Evolutionary conservation across 352 stramenopile species (phyloP).

Genomic region (Globisporangium abappressorium): DNA sequence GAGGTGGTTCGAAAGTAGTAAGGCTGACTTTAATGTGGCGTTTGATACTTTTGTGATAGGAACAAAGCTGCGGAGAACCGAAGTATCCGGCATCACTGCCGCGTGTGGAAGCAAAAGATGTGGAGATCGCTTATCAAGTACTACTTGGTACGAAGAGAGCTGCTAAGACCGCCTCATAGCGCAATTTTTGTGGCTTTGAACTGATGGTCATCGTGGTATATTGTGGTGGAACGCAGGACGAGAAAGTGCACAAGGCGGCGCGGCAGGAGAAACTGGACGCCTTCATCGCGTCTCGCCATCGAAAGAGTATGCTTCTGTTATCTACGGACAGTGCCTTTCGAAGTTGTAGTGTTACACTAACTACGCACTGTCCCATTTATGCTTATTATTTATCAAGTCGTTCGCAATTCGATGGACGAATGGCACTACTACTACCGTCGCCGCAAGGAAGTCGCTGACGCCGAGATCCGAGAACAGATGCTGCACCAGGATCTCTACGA

Average conservation of each 20-base stretch:
- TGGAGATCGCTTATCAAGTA: conserved; percentile 20
- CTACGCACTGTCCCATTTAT: background rate
- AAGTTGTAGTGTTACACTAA: background rate
- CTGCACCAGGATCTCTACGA: conserved; percentile 39
- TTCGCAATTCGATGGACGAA: conserved; percentile 22
- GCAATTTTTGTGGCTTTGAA: background rate
- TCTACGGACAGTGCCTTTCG: background rate
- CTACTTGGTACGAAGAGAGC: conserved; percentile 26
- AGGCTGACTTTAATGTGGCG: background rate
- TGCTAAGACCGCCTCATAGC: background rate
- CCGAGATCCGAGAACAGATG: conserved; percentile 33
- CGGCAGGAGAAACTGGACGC: conserved; percentile 23
- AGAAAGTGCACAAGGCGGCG: conserved; percentile 22
- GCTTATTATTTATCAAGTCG: conserved; percentile 13
- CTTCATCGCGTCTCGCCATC: conserved; percentile 33
- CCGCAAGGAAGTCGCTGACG: conserved; percentile 36
- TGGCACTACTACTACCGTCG: conserved; percentile 46
- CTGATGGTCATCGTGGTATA: background rate
- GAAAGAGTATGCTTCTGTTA: conserved; percentile 27
- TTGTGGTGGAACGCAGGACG: background rate
- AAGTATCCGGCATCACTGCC: conserved; percentile 23
- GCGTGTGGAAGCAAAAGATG: conserved; percentile 7
- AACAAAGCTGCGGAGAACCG: conserved; percentile 38
- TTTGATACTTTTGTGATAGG: conserved; percentile 13
- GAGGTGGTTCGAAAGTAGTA: background rate